Evolutionary conservation across 306 rosid genomes (phyloP).

Genomic region (Sicyos baderoa): DNA sequence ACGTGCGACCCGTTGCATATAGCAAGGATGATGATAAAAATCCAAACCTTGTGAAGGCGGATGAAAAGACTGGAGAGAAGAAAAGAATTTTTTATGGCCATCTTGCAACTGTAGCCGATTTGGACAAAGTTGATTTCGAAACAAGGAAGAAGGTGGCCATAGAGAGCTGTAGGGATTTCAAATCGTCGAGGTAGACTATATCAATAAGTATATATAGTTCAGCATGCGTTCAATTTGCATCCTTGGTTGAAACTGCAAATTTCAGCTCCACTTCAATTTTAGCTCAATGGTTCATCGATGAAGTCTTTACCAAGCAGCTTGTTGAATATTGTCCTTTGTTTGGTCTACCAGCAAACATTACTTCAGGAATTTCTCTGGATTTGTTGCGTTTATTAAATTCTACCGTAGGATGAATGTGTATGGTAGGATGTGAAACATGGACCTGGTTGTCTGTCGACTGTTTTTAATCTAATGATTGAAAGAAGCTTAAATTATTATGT

Average conservation of each 20-base stretch:
- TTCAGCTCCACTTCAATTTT: not conserved
- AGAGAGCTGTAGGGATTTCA: conserved; percentile 70
- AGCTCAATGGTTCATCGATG: not conserved
- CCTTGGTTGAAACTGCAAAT: not conserved
- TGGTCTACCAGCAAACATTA: conserved; percentile 26
- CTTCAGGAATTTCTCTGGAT: conserved; percentile 27
- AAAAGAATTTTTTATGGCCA: conserved; percentile 77
- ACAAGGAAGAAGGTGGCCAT: conserved; percentile 69
- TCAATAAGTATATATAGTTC: not conserved
- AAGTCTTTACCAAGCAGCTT: conserved; percentile 11
- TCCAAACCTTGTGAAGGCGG: conserved; percentile 62
- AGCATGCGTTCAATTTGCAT: not conserved
- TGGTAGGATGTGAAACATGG: conserved; percentile 15
- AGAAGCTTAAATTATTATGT: conserved; percentile 8
- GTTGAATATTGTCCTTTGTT: not conserved
- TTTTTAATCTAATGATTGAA: not conserved
- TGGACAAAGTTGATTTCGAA: conserved; percentile 81
- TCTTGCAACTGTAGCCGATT: conserved; percentile 78
- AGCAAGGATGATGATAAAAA: conserved; percentile 76
- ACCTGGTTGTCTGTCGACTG: not conserved
- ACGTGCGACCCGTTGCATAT: conserved; percentile 42
- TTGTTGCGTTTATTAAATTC: conserved; percentile 15
- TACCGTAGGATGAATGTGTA: conserved; percentile 6
- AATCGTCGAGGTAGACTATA: conserved; percentile 24
- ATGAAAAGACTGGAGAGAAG: conserved; percentile 62